Base-by-base conservation (phyloP, 352 stramenopile genomes). In the Phytophthora multivora region DNA sequence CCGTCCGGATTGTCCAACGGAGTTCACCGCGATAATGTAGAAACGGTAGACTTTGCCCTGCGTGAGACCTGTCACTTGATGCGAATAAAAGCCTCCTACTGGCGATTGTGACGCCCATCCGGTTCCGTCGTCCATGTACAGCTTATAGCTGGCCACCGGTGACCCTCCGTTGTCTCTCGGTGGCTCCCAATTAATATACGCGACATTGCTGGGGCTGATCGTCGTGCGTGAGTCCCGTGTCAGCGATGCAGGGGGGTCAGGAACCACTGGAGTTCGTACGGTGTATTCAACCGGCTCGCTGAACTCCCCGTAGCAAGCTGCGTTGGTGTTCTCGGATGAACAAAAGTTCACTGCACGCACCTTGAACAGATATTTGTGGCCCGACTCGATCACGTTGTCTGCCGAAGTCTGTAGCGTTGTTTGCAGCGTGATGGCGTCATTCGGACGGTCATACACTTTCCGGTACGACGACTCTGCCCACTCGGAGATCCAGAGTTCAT, bases 261-360 rank as follows among this genome's bases (percentile, higher is more conserved):
- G 94, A 11, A 93, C 74, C 2, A 89, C 86, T 25, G 91, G 88
- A 1, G 72, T 58, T n/a, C 95, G 83, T 12, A 98, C 95, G 0
- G 83, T 90, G 65, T 97, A 98, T 41, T 96, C 85, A 15, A 90
- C 75, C 0, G 93, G 77, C 3, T 83, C 66, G 35, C 90, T 98
- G 58, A 98, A 98, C 13, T 75, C 69, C 3, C 94, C 94, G 52
- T 90, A 91, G 65, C 96, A 98, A 8, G 92, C 80, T 0, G 79
- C 75, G 30, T 75, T 83, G 0, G 66, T 28, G 39, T 97, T 81
- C 12, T 85, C 69, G 0, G 87, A 83, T 16, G 84, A 77, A 66
- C 95, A 99, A 51, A 98, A 97, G 66, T 98, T 99, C 30, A 98
- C 73, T 6, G 97, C 97, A 26, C 95, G 89, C 4, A 98, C 93